A percentile compares a stretch with the other conserved stretches of the same genome.
Evolutionary conservation across 768 basidiomycete species (phyloP).

Genomic region (Lactifluus pinguis): DNA sequence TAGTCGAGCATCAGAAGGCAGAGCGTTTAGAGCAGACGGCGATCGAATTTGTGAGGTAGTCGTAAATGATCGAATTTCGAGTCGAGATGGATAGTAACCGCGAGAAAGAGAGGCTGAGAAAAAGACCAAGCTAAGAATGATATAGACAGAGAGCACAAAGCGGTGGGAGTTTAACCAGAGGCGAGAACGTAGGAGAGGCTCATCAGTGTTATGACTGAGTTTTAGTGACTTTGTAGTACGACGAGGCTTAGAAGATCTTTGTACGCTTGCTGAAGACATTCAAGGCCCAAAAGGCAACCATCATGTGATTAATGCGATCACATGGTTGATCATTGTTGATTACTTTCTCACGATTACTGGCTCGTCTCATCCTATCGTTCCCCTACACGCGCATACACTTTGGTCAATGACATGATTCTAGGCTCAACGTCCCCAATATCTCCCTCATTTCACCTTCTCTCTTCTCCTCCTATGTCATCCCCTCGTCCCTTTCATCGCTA

Average conservation of each 20-base stretch:
- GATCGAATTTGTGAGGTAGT: neutral
- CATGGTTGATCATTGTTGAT: constrained; percentile 14
- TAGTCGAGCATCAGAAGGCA: constrained; percentile 3
- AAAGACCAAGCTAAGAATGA: constrained; percentile 10
- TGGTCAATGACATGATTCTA: constrained; percentile 1
- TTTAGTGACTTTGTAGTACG: neutral
- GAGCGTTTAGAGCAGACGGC: constrained; percentile 3
- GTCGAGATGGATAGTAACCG: neutral
- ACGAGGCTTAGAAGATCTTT: neutral
- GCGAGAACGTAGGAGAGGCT: neutral
- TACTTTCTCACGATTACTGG: constrained; percentile 9
- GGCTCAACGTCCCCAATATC: neutral
- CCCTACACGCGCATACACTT: neutral
- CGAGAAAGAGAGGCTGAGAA: constrained; percentile 17
- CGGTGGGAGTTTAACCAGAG: neutral
- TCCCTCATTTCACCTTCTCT: neutral
- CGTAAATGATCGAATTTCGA: neutral
- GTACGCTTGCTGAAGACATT: constrained; percentile 2
- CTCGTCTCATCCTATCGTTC: neutral
- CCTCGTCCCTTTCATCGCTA: constrained; percentile 4
- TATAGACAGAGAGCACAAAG: constrained; percentile 15
- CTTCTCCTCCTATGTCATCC: constrained; percentile 2
- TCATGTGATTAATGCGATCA: constrained; percentile 16
- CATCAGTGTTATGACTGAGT: neutral
- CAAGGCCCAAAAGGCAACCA: neutral